Conservation (phyloP, 148 eudicot species). For the Gaultheria prostrata region DNA sequence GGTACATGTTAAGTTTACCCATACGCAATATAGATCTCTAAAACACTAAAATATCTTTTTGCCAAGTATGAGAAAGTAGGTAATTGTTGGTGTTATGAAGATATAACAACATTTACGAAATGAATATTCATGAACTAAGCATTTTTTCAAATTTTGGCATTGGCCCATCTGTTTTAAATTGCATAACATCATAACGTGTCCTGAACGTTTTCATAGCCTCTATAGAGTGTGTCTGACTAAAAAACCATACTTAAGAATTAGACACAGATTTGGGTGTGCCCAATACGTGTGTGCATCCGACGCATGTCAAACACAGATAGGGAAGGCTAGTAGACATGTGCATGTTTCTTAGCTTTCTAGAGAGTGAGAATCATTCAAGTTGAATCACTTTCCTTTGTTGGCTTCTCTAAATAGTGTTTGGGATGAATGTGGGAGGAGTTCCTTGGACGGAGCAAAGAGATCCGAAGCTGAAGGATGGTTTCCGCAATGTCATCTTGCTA, state of each 20-base stretch:
- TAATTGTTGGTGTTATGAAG: not conserved
- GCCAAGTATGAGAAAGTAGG: not conserved
- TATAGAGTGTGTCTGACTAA: not conserved
- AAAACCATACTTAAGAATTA: not conserved
- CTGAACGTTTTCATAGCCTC: not conserved
- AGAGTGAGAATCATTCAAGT: not conserved
- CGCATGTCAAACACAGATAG: not conserved
- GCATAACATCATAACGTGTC: not conserved
- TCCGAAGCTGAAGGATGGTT: slow-evolving; percentile 68
- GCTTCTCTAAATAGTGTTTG: slow-evolving; percentile 60
- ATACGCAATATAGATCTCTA: not conserved
- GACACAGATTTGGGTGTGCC: not conserved
- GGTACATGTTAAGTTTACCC: not conserved
- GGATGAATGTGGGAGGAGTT: slow-evolving; percentile 99
- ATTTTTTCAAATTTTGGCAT: not conserved
- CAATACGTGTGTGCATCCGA: not conserved
- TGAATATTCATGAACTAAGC: not conserved
- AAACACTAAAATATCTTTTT: not conserved
- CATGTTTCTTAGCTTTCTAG: not conserved
- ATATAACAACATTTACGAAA: not conserved
- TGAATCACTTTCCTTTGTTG: not conserved
- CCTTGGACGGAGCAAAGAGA: slow-evolving; percentile 82
- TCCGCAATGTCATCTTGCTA: slow-evolving; percentile 65
- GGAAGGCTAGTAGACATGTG: not conserved
- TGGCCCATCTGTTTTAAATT: not conserved